A percentile compares a stretch with the other conserved stretches of the same genome.
Evolutionary conservation across 192 early-diverging fungal species (phyloP).

Genomic region (Cetraspora pellucida): DNA sequence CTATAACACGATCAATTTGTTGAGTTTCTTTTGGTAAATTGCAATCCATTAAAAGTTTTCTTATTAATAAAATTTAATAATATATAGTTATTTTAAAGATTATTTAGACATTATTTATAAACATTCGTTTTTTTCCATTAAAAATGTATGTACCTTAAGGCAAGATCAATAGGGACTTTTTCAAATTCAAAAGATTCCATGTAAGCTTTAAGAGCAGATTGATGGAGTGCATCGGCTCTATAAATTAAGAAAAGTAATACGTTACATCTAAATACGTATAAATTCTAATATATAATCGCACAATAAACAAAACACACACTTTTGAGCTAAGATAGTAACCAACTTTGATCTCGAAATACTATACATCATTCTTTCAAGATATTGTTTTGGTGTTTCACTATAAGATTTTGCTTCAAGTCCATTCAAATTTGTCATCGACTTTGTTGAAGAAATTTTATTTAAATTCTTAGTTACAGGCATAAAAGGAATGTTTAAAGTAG

Average conservation of each 20-base stretch:
- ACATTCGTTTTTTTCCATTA: background rate
- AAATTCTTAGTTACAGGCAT: background rate
- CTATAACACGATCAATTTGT: slow-evolving; percentile 81
- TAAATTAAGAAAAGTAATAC: background rate
- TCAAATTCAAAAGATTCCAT: slow-evolving; percentile 65
- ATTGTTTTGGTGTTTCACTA: slow-evolving; percentile 46
- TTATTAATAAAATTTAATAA: slow-evolving; percentile 20
- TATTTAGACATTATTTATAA: background rate
- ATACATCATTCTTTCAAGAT: slow-evolving; percentile 45
- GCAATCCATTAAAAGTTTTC: slow-evolving; percentile 72
- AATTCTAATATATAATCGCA: too few relatives aligned
- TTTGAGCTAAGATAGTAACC: slow-evolving; percentile 56
- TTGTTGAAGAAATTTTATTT: too few relatives aligned
- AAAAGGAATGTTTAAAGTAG: background rate
- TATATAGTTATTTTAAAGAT: background rate
- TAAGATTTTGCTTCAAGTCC: too few relatives aligned
- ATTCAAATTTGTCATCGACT: background rate
- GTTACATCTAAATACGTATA: background rate
- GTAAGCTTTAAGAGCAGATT: slow-evolving; percentile 58
- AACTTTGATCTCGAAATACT: slow-evolving; percentile 55
- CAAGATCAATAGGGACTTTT: slow-evolving; percentile 66
- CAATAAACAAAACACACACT: slow-evolving; percentile 2
- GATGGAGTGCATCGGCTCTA: slow-evolving; percentile 51
- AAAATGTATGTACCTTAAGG: slow-evolving; percentile 48
- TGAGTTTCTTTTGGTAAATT: slow-evolving; percentile 79